Percentiles rank a stretch among this genome's conserved stretches.
These are phyloP conservation scores for Diaporthe ampelina DNA, from an alignment of 2,329 filamentous ascomycete genomes.

Conservation along the genomic window DNA sequence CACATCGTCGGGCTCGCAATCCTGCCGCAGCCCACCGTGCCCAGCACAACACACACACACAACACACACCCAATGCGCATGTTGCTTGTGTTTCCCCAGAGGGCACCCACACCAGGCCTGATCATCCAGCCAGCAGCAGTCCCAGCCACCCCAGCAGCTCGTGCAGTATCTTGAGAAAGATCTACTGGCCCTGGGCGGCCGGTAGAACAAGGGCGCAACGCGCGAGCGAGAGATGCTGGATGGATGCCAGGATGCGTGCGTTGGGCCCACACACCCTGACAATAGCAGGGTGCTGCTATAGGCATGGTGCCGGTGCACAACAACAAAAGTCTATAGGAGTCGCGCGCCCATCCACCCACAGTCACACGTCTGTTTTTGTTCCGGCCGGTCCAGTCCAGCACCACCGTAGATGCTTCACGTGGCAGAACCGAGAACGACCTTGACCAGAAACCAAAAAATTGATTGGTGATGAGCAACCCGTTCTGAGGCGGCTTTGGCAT, in stretches of 20 bases:
- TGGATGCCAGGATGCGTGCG: not conserved
- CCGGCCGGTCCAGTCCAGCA: too few species aligned
- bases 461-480: not conserved
- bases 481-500: not conserved
- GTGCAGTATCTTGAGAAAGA: too few species aligned
- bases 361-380: not conserved
- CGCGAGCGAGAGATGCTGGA: not conserved
- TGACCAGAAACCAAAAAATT: not conserved
- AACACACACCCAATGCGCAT: not conserved
- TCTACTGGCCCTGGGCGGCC: not conserved
- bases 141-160: conserved; percentile 23
- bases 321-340: not conserved
- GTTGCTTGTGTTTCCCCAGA: not conserved
- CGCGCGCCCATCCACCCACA: not conserved
- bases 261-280: not conserved
- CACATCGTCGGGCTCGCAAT: conserved; percentile 14
- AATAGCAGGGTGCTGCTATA: not conserved
- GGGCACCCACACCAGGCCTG: not conserved
- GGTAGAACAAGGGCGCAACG: not conserved
- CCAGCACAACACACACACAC: not conserved
- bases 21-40: conserved; percentile 19
- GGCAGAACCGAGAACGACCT: not conserved
- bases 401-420: conserved; percentile 17
- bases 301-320: not conserved
- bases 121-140: not conserved